Percentiles rank a stretch among this genome's conserved stretches.
These are phyloP conservation scores for Fusarium robinianum DNA, from an alignment of 2,329 filamentous ascomycete genomes.

Conservation along the genomic window DNA sequence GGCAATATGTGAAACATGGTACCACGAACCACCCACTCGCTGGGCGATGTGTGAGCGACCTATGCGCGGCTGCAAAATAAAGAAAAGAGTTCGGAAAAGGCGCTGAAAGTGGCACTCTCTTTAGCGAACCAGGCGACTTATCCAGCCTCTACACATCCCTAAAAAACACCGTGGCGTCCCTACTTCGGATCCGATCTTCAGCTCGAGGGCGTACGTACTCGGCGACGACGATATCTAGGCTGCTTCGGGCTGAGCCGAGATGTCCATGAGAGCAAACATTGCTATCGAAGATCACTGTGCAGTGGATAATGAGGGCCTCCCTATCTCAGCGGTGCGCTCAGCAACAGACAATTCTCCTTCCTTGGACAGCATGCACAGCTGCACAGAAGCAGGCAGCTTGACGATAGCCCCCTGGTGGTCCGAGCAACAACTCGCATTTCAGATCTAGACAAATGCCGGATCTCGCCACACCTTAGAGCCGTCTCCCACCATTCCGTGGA, in stretches of 20 bases:
- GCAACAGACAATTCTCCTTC: too few relatives aligned
- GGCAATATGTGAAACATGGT: slow-evolving; percentile 2
- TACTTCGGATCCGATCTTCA: slow-evolving; percentile 7
- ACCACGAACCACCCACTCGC: slow-evolving; percentile 1
- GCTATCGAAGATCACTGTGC: too few relatives aligned
- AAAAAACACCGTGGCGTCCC: slow-evolving; percentile 19
- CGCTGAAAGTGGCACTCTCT: slow-evolving; percentile 1
- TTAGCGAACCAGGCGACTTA: slow-evolving; percentile 4
- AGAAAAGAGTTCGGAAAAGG: slow-evolving; percentile 6
- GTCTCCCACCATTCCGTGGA: neutral
- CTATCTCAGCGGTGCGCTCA: too few relatives aligned
- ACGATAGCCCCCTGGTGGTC: slow-evolving; percentile 7
- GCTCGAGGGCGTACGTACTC: slow-evolving; percentile 12
- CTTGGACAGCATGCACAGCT: too few relatives aligned
- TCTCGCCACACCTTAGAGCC: slow-evolving; percentile 26
- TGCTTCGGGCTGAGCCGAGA: neutral
- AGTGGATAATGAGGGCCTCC: too few relatives aligned
- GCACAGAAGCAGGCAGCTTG: slow-evolving; percentile 20
- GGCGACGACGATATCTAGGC: slow-evolving; percentile 1
- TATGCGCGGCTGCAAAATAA: slow-evolving; percentile 2
- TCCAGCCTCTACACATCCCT: slow-evolving; percentile 12
- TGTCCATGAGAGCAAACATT: too few relatives aligned
- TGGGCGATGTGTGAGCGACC: slow-evolving; percentile 1
- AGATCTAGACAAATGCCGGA: slow-evolving; percentile 26
- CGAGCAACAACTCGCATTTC: slow-evolving; percentile 9